These are phyloP conservation scores for Claviceps purpurea DNA, from an alignment of 2,329 filamentous ascomycete genomes.

Conservation along the genomic window DNA sequence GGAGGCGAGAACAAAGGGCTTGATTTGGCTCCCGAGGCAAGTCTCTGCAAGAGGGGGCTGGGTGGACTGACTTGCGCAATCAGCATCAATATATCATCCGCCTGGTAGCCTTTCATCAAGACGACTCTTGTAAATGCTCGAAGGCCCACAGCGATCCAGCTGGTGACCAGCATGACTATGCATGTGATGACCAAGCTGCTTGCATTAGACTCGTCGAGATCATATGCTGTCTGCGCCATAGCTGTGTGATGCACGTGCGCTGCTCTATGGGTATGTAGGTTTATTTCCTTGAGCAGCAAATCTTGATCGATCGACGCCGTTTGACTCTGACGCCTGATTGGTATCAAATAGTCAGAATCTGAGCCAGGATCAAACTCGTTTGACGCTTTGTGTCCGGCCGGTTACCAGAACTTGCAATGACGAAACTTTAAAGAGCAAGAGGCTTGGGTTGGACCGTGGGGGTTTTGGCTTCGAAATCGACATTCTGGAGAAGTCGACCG, in stretches of 20 bases:
- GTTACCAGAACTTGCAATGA: no score
- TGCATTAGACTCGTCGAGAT: conserved; percentile 27
- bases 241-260: neutral
- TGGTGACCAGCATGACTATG: conserved; percentile 24
- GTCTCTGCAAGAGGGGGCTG: neutral
- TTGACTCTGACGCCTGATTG: no score
- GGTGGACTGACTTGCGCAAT: conserved; percentile 26
- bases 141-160: conserved; percentile 28
- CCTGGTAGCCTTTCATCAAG: conserved; percentile 30
- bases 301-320: no score
- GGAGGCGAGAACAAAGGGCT: neutral
- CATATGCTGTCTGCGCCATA: conserved; percentile 18
- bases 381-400: no score
- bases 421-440: no score
- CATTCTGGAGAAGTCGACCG: neutral
- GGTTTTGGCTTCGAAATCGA: no score
- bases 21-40: neutral
- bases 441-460: no score
- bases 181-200: conserved; percentile 22
- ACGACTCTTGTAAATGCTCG: conserved; percentile 30
- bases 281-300: no score
- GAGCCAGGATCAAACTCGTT: no score
- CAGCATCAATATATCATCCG: conserved; percentile 42
- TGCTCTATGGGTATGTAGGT: neutral
- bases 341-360: no score